Evolutionary conservation across 2,329 filamentous ascomycete genomes (phyloP).

Genomic region (Pseudogymnoascus sp.): DNA sequence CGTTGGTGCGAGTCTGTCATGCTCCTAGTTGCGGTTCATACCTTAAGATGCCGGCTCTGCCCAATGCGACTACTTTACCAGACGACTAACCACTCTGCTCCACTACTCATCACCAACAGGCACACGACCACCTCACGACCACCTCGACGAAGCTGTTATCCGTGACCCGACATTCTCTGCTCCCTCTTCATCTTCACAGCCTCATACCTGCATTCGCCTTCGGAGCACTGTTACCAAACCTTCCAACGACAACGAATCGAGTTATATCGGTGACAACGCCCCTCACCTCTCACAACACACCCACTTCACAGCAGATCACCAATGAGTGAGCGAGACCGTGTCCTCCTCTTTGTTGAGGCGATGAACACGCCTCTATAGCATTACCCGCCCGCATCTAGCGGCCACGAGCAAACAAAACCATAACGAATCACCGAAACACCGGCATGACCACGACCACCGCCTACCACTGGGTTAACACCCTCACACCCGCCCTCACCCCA

Average conservation of each 20-base stretch:
- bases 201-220: background rate
- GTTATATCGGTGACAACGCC: background rate
- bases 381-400: background rate
- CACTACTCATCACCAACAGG: conserved; percentile 6
- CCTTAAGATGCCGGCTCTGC: conserved; percentile 8
- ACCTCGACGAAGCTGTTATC: background rate
- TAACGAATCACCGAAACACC: conserved; percentile 1
- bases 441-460: conserved; percentile 26
- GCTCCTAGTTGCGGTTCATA: conserved; percentile 4
- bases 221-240: background rate
- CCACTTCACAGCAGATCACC: background rate
- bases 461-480: conserved; percentile 20
- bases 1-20: background rate
- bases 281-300: background rate
- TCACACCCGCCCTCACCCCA: conserved; percentile 15
- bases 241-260: background rate
- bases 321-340: conserved; percentile 28
- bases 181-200: background rate
- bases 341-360: conserved; percentile 27
- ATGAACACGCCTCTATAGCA: conserved; percentile 27
- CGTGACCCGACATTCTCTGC: background rate
- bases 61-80: conserved; percentile 10
- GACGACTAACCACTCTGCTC: conserved; percentile 3
- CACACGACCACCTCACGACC: conserved; percentile 3
- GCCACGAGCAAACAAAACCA: background rate